Percentiles rank a stretch among this genome's conserved stretches.
Conservation (phyloP, 805 yeast species). For the Candida easanensis region DNA sequence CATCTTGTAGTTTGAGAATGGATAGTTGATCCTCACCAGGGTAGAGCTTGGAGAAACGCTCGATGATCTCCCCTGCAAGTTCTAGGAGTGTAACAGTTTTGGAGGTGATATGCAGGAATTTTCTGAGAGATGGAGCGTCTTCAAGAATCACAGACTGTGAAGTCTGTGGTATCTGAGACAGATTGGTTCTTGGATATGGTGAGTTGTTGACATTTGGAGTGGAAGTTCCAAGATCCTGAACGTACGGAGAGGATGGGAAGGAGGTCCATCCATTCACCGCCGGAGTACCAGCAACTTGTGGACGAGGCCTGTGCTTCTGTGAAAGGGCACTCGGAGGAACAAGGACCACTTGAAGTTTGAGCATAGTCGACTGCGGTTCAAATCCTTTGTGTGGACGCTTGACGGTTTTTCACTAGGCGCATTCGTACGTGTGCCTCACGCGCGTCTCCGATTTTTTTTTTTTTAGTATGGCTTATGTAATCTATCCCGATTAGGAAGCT, state of each 20-base stretch:
- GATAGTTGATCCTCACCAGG: slow-evolving; percentile 56
- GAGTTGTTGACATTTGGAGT: slow-evolving; percentile 31
- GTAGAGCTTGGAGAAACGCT: slow-evolving; percentile 58
- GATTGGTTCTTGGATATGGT: background rate
- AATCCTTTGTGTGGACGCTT: background rate
- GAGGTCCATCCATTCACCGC: slow-evolving; percentile 1
- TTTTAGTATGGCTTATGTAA: too few relatives aligned
- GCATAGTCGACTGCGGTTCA: slow-evolving; percentile 29
- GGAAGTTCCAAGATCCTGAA: slow-evolving; percentile 34
- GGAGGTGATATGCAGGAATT: slow-evolving; percentile 64
- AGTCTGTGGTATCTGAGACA: background rate
- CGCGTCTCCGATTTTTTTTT: background rate
- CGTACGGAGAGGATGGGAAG: slow-evolving; percentile 14
- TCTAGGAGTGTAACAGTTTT: slow-evolving; percentile 43
- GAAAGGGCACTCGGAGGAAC: slow-evolving; percentile 38
- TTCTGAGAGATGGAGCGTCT: slow-evolving; percentile 28
- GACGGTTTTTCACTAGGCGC: background rate
- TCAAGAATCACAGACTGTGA: background rate
- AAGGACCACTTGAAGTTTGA: slow-evolving; percentile 43
- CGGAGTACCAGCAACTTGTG: background rate
- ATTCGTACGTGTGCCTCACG: background rate
- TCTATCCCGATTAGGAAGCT: background rate
- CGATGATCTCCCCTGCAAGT: slow-evolving; percentile 52
- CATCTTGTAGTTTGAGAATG: slow-evolving; percentile 65
- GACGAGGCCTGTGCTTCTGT: slow-evolving; percentile 3